Conservation (phyloP, 345 rosid species). For the Anastatica hierochuntica region DNA sequence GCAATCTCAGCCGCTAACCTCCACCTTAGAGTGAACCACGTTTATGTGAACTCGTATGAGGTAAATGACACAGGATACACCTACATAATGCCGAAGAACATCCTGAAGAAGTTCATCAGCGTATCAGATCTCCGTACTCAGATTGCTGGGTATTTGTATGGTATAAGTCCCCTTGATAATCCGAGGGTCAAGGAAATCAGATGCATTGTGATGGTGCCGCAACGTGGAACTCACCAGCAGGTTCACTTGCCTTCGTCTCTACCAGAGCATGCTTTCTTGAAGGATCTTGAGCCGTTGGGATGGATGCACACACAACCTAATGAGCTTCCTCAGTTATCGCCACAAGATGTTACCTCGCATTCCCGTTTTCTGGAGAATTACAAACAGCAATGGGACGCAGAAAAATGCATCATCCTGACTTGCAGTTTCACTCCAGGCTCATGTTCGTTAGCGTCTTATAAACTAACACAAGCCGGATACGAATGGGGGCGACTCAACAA, state of each 20-base stretch:
- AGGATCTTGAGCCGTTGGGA: conserved; percentile 87
- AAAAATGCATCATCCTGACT: conserved; percentile 77
- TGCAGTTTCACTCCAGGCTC: conserved; percentile 97
- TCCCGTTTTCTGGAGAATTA: conserved; percentile 67
- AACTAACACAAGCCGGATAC: conserved; percentile 71
- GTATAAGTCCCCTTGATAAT: conserved; percentile 82
- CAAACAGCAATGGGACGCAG: conserved; percentile 92
- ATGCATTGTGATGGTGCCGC: conserved; percentile 76
- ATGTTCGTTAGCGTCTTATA: conserved; percentile 80
- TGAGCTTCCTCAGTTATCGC: conserved; percentile 85
- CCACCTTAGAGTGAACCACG: conserved; percentile 73
- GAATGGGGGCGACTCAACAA: conserved; percentile 92
- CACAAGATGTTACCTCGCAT: conserved; percentile 71
- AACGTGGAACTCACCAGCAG: conserved; percentile 77
- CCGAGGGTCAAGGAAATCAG: conserved; percentile 89
- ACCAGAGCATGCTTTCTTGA: conserved; percentile 83
- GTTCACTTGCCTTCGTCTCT: conserved; percentile 74
- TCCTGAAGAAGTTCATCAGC: conserved; percentile 82
- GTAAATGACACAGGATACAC: conserved; percentile 81
- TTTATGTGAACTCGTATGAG: conserved; percentile 84
- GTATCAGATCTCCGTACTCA: conserved; percentile 81
- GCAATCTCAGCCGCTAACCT: conserved; percentile 94
- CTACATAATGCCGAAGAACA: conserved; percentile 88
- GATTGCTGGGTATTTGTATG: conserved; percentile 78
- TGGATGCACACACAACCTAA: conserved; percentile 97